phyloP scores from a whole-genome alignment of 129 eudicot species.

The Flaveria brownii region DNA sequence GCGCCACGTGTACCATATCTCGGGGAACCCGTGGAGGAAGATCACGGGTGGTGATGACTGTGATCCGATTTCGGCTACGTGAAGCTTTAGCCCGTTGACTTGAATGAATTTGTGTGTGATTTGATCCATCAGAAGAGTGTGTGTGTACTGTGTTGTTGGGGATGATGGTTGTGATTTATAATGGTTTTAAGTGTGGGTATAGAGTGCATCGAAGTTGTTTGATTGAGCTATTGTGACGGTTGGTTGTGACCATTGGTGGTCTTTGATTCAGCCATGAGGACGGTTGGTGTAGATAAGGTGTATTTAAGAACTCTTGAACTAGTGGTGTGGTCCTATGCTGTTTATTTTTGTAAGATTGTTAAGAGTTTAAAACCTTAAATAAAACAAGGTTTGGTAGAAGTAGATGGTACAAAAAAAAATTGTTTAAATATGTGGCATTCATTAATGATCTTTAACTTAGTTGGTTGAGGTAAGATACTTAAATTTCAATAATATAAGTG shows the following conservation, averaged over 20 bases:
- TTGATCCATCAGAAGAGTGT: not conserved
- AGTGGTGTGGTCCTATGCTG: too few relatives aligned
- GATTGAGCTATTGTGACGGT: not conserved
- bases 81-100: constrained; percentile 7
- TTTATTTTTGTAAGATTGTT: too few relatives aligned
- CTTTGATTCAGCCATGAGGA: too few relatives aligned
- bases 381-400: too few relatives aligned
- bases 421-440: too few relatives aligned
- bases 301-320: too few relatives aligned
- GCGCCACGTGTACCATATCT: not conserved
- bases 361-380: too few relatives aligned
- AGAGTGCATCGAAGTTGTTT: not conserved
- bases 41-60: constrained; percentile 1
- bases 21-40: constrained; percentile 15
- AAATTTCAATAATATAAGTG: too few relatives aligned
- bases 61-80: constrained; percentile 5
- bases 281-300: too few relatives aligned
- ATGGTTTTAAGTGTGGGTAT: not conserved
- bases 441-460: too few relatives aligned
- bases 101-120: constrained; percentile 2
- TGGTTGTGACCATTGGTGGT: not conserved
- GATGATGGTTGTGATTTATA: not conserved
- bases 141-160: not conserved
- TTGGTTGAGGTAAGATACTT: too few relatives aligned
- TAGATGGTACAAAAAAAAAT: too few relatives aligned